Conservation (phyloP, 2,329 filamentous ascomycete species). For the Didymella pomorum region DNA sequence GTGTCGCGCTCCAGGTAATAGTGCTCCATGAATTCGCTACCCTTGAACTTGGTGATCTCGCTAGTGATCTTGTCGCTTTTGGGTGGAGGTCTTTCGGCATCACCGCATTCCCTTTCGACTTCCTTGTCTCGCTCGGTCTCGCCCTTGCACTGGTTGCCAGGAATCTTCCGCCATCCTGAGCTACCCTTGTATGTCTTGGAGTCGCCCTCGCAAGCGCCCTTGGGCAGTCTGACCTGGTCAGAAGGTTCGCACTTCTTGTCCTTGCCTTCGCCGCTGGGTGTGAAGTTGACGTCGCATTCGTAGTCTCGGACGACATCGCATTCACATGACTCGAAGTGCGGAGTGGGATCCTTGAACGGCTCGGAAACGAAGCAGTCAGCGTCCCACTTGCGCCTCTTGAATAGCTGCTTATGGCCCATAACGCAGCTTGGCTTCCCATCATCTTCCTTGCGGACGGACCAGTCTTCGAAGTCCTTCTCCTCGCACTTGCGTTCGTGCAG, state of each 20-base stretch:
- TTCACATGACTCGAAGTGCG: constrained; percentile 76
- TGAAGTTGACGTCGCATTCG: constrained; percentile 95
- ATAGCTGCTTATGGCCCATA: constrained; percentile 95
- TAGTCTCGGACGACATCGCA: constrained; percentile 82
- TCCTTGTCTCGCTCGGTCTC: constrained; percentile 55
- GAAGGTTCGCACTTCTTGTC: constrained; percentile 74
- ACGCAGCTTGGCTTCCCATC: constrained; percentile 85
- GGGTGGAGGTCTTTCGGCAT: constrained; percentile 61
- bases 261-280: constrained; percentile 52
- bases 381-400: constrained; percentile 82
- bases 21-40: constrained; percentile 63
- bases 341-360: constrained; percentile 80
- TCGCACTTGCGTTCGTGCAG: constrained; percentile 83
- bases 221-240: constrained; percentile 69
- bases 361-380: constrained; percentile 88
- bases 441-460: constrained; percentile 83
- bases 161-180: constrained; percentile 92
- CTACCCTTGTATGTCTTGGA: constrained; percentile 81
- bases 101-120: constrained; percentile 78
- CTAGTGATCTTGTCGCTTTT: constrained; percentile 72
- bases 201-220: constrained; percentile 75
- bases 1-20: constrained; percentile 79
- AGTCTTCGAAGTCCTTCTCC: constrained; percentile 78
- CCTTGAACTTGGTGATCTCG: constrained; percentile 69
- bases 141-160: constrained; percentile 62